Percentiles rank a stretch among this genome's conserved stretches.
Conservation (phyloP, 495 filamentous ascomycete genomes). For the Neurospora sp. region DNA sequence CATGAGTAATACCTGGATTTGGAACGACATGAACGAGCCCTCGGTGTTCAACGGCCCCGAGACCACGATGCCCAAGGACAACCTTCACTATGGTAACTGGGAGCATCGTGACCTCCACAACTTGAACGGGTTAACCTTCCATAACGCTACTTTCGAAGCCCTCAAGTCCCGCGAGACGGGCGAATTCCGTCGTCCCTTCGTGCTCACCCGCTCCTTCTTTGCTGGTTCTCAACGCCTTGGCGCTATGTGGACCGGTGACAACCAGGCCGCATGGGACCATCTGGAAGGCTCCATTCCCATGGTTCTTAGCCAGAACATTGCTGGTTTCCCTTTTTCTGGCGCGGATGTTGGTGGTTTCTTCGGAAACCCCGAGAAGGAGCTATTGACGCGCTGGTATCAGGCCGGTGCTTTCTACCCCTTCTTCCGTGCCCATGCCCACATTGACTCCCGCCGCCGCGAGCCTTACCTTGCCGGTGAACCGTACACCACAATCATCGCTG, state of each 20-base stretch:
- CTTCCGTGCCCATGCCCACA: conserved; percentile 97
- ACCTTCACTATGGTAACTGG: conserved; percentile 84
- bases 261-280: conserved; percentile 88
- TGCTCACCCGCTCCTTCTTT: conserved; percentile 86
- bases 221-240: conserved; percentile 79
- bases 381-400: conserved; percentile 92
- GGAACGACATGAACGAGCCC: conserved; percentile 99
- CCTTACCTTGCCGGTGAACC: conserved; percentile 83
- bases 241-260: conserved; percentile 98
- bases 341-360: conserved; percentile 98
- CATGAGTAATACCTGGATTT: conserved; percentile 76
- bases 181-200: conserved; percentile 69
- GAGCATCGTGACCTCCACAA: conserved; percentile 97
- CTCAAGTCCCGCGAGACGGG: conserved; percentile 71
- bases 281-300: conserved; percentile 79
- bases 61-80: conserved; percentile 96
- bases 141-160: conserved; percentile 85
- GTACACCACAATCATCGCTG: conserved; percentile 74
- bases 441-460: conserved; percentile 87
- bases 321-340: conserved; percentile 88
- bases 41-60: conserved; percentile 98
- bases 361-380: conserved; percentile 84
- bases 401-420: conserved; percentile 96
- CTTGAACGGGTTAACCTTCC: conserved; percentile 83
- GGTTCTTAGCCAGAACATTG: conserved; percentile 83